phyloP scores from a whole-genome alignment of 495 filamentous ascomycete genomes.

The Daldinia vernicosa region DNA sequence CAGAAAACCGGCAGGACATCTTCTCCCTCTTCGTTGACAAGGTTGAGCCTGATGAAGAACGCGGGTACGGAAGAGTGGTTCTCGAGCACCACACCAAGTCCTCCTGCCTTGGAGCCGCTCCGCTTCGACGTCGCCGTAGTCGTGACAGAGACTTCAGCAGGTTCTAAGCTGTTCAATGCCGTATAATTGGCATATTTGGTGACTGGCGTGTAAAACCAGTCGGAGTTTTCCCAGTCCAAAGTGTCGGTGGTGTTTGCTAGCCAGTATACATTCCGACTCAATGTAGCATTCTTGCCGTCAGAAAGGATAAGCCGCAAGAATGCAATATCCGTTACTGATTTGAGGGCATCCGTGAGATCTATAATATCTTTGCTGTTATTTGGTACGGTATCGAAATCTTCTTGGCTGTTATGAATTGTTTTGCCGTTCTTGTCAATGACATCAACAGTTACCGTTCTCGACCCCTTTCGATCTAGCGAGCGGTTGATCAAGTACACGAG shows the following conservation, averaged over 20 bases:
- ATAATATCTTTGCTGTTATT: conserved; percentile 50
- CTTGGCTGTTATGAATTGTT: conserved; percentile 42
- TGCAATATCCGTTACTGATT: conserved; percentile 53
- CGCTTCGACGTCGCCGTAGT: conserved; percentile 15
- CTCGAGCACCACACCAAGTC: conserved; percentile 53
- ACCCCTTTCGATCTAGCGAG: conserved; percentile 52
- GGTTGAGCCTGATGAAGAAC: conserved; percentile 63
- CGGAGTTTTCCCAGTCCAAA: conserved; percentile 64
- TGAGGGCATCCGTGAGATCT: conserved; percentile 47
- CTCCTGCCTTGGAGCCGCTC: background rate
- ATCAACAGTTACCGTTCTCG: conserved; percentile 58
- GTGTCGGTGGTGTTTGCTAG: conserved; percentile 58
- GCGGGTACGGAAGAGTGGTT: conserved; percentile 64
- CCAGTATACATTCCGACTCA: conserved; percentile 74
- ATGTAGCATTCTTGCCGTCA: conserved; percentile 40
- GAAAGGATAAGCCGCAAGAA: conserved; percentile 62
- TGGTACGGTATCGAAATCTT: conserved; percentile 46
- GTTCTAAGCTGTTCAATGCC: conserved; percentile 52
- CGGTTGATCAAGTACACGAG: conserved; percentile 66
- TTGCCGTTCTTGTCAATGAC: conserved; percentile 60
- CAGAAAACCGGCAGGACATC: conserved; percentile 64
- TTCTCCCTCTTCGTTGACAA: conserved; percentile 52
- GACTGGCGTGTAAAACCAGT: conserved; percentile 68
- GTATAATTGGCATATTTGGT: conserved; percentile 62
- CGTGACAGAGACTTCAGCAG: conserved; percentile 50